Evolutionary conservation across 1,284 basidiomycete genomes (phyloP), one percentile per base, ranked within the genome.

Genomic region (Chiua sp.): DNA sequence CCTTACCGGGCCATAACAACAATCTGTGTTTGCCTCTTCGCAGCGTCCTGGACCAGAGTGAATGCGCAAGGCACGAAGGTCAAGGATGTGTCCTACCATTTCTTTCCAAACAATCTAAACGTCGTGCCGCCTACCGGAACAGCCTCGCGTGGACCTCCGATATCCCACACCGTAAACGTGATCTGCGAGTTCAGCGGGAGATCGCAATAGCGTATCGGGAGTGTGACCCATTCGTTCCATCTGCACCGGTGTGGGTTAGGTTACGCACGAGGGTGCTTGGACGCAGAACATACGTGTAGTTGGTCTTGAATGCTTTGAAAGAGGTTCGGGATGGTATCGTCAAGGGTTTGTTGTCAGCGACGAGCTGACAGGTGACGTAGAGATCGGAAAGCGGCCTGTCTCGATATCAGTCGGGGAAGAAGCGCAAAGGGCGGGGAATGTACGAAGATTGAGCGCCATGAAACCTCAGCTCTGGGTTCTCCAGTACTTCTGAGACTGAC

Each of bases 121-220:
- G 95, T 97, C 2, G 94, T 90, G 0, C 96, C 96, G 35, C 97
- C 96, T 1, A 98, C 87, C 11, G 93, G 90, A 22, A 84, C 80
- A 3, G 92, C 87, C 54, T 82, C 81, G 28, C 90, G 82, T 47
- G 94, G 87, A 1, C 92, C 91, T 46, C 88, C 90, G 56, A 96
- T 94, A 72, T 98, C 96, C 90, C 95, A 98, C 23, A 98, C 89
- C 1, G 97, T 98, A 71, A 98, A 93, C 0, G 92, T 91, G 56
- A 99, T 83, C 68, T 98, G 96, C 0, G 96, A 89, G 68, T 82
- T 91, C 35, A 95, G 78, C 1, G 96, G 94, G 7, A 99, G 82
- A 68, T 98, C 95, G 55, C 94, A 92, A 63, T 98, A 97, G 47
- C 89, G 89, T 68, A 97, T 92, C 0, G 96, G 96, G 5, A 98